Evolutionary conservation across 75 land plant species (phyloP).

Genomic region (Cryptomeria japonica): DNA sequence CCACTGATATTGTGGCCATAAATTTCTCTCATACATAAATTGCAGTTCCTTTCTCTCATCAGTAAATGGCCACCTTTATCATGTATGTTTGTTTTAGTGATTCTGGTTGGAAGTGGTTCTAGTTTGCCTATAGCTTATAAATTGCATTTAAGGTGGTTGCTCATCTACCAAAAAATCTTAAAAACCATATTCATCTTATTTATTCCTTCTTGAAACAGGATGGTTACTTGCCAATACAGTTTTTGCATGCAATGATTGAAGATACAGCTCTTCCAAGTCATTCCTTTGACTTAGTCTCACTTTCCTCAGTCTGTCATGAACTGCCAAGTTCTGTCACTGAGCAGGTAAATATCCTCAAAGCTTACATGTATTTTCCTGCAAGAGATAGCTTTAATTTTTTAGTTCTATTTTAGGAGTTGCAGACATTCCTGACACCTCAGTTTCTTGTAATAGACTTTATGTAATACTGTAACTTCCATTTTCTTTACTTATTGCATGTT

Average conservation of each 20-base stretch:
- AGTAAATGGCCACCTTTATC: not conserved
- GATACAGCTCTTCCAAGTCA: slow-evolving; percentile 38
- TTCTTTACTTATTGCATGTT: not conserved
- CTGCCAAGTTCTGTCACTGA: slow-evolving; percentile 39
- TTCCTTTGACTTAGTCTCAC: slow-evolving; percentile 39
- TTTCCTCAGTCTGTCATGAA: slow-evolving; percentile 48
- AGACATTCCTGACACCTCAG: not conserved
- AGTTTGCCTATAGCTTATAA: not conserved
- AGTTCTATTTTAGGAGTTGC: not conserved
- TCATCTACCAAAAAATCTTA: not conserved
- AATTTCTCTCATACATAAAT: not conserved
- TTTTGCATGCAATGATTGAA: slow-evolving; percentile 43
- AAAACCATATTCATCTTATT: not conserved
- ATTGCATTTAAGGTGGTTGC: not conserved
- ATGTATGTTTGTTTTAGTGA: not conserved
- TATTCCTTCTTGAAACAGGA: slow-evolving; percentile 20
- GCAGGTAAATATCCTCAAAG: slow-evolving; percentile 23
- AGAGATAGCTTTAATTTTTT: not conserved
- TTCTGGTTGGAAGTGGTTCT: not conserved
- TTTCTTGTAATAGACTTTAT: not conserved
- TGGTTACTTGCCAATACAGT: slow-evolving; percentile 27
- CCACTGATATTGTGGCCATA: not conserved
- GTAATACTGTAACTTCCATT: not conserved
- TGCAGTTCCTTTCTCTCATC: not conserved
- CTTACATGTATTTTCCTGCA: not conserved